These are phyloP conservation scores for Dissophora globulifera DNA, from an alignment of 192 early-diverging fungal species.

Conservation along the genomic window DNA sequence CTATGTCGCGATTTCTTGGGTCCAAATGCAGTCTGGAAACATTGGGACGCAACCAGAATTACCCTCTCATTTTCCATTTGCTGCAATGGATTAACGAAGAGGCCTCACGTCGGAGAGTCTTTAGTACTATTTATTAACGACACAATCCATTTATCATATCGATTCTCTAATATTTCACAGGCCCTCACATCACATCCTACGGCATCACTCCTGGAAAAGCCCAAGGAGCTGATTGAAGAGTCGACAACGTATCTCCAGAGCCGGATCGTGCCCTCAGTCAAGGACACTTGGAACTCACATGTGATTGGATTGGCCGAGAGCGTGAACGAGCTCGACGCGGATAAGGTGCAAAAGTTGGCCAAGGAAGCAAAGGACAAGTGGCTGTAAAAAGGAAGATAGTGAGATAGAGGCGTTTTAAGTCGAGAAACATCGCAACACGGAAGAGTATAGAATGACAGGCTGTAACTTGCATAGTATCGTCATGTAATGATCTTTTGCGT, in stretches of 20 bases:
- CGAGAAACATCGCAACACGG: background rate
- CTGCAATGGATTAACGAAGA: too few relatives aligned
- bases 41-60: too few relatives aligned
- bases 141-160: too few relatives aligned
- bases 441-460: too few relatives aligned
- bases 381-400: conserved; percentile 26
- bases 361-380: conserved; percentile 54
- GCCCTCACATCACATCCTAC: conserved; percentile 53
- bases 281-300: conserved; percentile 53
- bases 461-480: too few relatives aligned
- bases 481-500: too few relatives aligned
- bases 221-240: conserved; percentile 48
- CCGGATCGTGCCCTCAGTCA: conserved; percentile 40
- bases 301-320: conserved; percentile 45
- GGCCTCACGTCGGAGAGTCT: too few relatives aligned
- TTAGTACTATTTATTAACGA: too few relatives aligned
- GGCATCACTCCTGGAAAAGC: conserved; percentile 46
- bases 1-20: too few relatives aligned
- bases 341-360: conserved; percentile 49
- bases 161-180: too few relatives aligned
- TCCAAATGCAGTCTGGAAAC: too few relatives aligned
- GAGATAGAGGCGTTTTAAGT: background rate
- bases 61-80: too few relatives aligned
- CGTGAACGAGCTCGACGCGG: conserved; percentile 44
- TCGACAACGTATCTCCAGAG: conserved; percentile 40